Evolutionary conservation across 2,329 filamentous ascomycete genomes (phyloP).

Genomic region (Periglandula ipomoeae): DNA sequence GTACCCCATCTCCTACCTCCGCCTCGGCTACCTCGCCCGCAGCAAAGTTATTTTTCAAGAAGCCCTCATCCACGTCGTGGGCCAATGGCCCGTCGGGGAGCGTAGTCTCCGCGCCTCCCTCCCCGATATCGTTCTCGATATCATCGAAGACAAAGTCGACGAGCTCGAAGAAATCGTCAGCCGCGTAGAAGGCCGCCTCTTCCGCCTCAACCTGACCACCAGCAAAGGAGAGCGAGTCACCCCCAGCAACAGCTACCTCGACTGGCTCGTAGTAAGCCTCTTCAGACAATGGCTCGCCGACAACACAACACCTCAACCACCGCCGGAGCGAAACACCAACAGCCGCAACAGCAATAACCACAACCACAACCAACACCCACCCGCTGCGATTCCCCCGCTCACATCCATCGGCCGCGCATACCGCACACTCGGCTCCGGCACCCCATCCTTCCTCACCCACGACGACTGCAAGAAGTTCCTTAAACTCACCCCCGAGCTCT

Average conservation of each 20-base stretch:
- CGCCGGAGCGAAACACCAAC: constrained; percentile 22
- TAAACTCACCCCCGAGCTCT: constrained; percentile 72
- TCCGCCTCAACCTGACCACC: constrained; percentile 71
- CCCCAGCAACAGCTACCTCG: constrained; percentile 70
- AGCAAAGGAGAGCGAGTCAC: constrained; percentile 73
- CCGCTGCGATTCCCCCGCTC: constrained; percentile 34
- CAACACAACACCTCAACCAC: constrained; percentile 64
- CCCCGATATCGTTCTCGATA: constrained; percentile 68
- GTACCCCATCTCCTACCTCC: constrained; percentile 86
- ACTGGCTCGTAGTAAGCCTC: constrained; percentile 80
- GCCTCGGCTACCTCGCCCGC: constrained; percentile 76
- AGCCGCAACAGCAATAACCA: constrained; percentile 6
- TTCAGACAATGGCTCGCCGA: constrained; percentile 93
- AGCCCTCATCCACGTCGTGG: constrained; percentile 86
- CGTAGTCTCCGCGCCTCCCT: constrained; percentile 66
- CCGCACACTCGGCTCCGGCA: constrained; percentile 59
- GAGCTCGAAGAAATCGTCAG: constrained; percentile 78
- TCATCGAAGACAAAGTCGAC: constrained; percentile 92
- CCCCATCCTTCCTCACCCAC: constrained; percentile 59
- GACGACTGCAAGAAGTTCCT: constrained; percentile 89
- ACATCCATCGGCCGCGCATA: constrained; percentile 64
- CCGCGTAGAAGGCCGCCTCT: constrained; percentile 71
- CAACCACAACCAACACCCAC: constrained; percentile 16
- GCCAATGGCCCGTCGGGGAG: constrained; percentile 80
- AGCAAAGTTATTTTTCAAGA: constrained; percentile 79